Base-by-base conservation (phyloP, 495 filamentous ascomycete genomes). In the Penicillium dipodomyicola region DNA sequence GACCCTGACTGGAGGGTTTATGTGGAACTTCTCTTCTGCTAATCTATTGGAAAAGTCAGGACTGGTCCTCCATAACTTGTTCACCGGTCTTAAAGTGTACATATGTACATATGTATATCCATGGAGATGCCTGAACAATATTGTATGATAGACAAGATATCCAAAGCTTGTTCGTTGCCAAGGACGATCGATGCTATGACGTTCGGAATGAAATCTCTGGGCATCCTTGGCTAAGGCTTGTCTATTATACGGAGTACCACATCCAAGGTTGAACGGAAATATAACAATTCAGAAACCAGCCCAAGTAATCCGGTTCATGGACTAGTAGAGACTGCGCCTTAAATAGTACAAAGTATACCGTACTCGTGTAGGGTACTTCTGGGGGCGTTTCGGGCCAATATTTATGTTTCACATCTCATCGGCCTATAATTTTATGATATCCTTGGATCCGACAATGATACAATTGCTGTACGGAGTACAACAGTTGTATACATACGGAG, bases 1-100 rank as follows among this genome's bases (percentile, higher is more conserved):
- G 48, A 40, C 33, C 48, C 48, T 51, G 48, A 51, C 48, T 51
- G 49, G 49, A 27, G 49, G 33, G 8, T 5, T n/a, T 39, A 25
- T 25, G 20, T 35, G 19, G 49, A n/a, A n/a, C n/a, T 14, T 25
- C 2, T 46, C 25, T 47, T 15, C 25, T 30, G 6, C 10, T 45
- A 14, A 45, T 45, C 22, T n/a, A 35, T 35, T 35, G 33, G 33
- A 35, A 35, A 35, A 15, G 33, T 35, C 29, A 20, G 20, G 20
- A 20, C 20, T 20, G 1, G 20, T 20, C 20, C 20, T 20, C 20
- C 20, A 2, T 20, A 20, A 35, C 32, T 35, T 8, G 29, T 30
- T 14, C 32, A 35, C 32, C 10, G 11, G 11, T 33, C 32, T 5
- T 11, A 35, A 14, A 5, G 32, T 35, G 20, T n/a, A n/a, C n/a